These are phyloP conservation scores for Neopestalotiopsis clavispora DNA, from an alignment of 2,329 filamentous ascomycete genomes.

Conservation along the genomic window DNA sequence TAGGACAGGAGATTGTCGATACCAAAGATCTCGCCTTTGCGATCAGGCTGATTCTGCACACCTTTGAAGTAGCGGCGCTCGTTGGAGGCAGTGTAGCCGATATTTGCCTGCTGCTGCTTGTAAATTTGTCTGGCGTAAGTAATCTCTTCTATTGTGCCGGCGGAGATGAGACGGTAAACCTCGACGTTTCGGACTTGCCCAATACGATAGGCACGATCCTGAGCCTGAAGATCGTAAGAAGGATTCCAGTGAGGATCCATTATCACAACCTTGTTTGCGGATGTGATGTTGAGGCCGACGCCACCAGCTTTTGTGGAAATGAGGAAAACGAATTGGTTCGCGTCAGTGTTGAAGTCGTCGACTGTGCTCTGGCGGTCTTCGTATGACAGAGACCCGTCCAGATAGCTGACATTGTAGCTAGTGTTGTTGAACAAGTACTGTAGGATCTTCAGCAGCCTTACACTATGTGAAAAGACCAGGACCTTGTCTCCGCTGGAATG, in stretches of 20 bases:
- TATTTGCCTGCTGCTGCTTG: slow-evolving; percentile 98
- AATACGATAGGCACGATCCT: slow-evolving; percentile 95
- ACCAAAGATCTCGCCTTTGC: slow-evolving; percentile 94
- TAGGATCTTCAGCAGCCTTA: slow-evolving; percentile 82
- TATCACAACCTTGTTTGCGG: slow-evolving; percentile 97
- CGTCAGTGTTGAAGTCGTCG: slow-evolving; percentile 89
- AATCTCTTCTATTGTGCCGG: slow-evolving; percentile 95
- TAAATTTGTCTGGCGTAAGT: slow-evolving; percentile 97
- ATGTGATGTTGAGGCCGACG: slow-evolving; percentile 94
- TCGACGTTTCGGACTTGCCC: slow-evolving; percentile 93
- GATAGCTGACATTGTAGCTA: slow-evolving; percentile 86
- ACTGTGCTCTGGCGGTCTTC: slow-evolving; percentile 83
- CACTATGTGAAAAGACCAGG: slow-evolving; percentile 91
- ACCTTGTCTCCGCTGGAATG: slow-evolving; percentile 90
- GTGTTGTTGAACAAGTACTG: slow-evolving; percentile 86
- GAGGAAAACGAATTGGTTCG: slow-evolving; percentile 89
- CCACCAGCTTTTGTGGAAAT: slow-evolving; percentile 95
- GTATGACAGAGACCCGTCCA: slow-evolving; percentile 84
- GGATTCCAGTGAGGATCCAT: slow-evolving; percentile 99
- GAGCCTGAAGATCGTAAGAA: slow-evolving; percentile 90
- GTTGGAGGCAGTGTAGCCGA: slow-evolving; percentile 90
- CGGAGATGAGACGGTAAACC: slow-evolving; percentile 88
- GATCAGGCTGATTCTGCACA: slow-evolving; percentile 80
- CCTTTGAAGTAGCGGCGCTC: slow-evolving; percentile 96
- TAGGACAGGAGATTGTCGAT: slow-evolving; percentile 86